Evolutionary conservation across 1,284 basidiomycete species (phyloP).

Genomic region (Albatrellus sp.): DNA sequence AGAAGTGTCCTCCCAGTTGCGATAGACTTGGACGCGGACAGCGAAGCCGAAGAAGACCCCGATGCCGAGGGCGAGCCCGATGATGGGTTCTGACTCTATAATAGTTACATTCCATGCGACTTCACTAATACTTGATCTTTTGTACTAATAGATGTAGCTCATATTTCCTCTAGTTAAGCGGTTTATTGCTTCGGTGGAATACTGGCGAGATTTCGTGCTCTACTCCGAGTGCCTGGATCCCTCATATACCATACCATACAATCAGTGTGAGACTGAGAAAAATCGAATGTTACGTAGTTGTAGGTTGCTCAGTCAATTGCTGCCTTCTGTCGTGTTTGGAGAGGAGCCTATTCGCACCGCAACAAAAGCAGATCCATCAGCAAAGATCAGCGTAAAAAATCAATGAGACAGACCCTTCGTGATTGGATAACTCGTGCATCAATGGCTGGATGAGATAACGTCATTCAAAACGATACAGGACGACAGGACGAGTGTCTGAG

Average conservation of each 20-base stretch:
- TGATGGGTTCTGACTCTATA: conserved; percentile 18
- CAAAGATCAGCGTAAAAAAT: too few species aligned
- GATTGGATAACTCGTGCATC: not conserved
- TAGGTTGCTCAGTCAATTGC: too few species aligned
- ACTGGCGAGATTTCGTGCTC: too few species aligned
- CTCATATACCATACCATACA: too few species aligned
- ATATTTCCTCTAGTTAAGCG: not conserved
- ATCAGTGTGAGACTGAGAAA: too few species aligned
- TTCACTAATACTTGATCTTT: conserved; percentile 3
- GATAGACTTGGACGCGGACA: conserved; percentile 4
- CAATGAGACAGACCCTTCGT: not conserved
- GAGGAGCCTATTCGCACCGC: too few species aligned
- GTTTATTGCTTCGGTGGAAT: too few species aligned
- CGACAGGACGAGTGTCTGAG: too few species aligned
- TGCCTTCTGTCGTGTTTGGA: too few species aligned
- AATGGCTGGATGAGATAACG: not conserved
- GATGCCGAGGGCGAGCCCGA: conserved; percentile 27
- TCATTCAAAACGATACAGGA: not conserved
- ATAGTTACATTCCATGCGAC: conserved; percentile 1
- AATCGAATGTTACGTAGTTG: too few species aligned
- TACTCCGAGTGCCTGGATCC: too few species aligned
- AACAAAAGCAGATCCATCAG: too few species aligned
- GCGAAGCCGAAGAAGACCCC: conserved; percentile 24
- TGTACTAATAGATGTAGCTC: conserved; percentile 4
- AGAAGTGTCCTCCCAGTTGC: not conserved